Base-by-base conservation (phyloP, 306 rosid species). In the Vigna nakashimae region DNA sequence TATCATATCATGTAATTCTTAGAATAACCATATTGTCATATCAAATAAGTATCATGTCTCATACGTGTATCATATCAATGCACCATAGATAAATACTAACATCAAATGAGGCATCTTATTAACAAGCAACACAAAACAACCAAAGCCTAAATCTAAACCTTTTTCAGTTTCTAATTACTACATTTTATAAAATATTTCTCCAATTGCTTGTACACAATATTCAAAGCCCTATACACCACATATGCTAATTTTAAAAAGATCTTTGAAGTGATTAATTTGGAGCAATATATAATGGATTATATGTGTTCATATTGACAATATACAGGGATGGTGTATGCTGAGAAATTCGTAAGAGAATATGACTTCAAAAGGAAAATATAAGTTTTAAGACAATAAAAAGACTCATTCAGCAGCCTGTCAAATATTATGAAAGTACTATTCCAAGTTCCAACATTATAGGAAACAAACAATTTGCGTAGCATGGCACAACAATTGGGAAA, bases 351-450 rank as follows among this genome's bases (percentile, higher is more conserved):
- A 17, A 60, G 12, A 32, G 53, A 55, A 42, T 32, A 38, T 65
- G 56, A 80, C 63, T 32, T 30, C n/a, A 67, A 72, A 69, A 52
- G 17, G 49, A 0, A 79, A 42, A 71, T 79, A 80, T n/a, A 38
- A 79, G 40, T 42, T 72, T 34, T 22, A 64, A 72, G 60, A 13
- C 52, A 53, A 62, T 26, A 45, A 65, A 48, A 48, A 26, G 30
- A 58, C 24, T 76, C 48, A 32, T 64, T 9, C 55, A 75, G 34
- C 38, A 57, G 53, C 55, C 56, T 63, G 36, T 55, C 34, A 24
- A 62, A 60, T 55, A 59, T 36, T 20, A 52, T 15, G 65, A 56
- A 71, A 52, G 65, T 16, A 78, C 32, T 57, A 67, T 67, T 79
- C 18, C 42, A 59, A 59, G 65, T 28, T 59, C 38, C 28, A 73